Evolutionary conservation across 148 eudicot genomes (phyloP).

Genomic region (Polygonum aviculare): DNA sequence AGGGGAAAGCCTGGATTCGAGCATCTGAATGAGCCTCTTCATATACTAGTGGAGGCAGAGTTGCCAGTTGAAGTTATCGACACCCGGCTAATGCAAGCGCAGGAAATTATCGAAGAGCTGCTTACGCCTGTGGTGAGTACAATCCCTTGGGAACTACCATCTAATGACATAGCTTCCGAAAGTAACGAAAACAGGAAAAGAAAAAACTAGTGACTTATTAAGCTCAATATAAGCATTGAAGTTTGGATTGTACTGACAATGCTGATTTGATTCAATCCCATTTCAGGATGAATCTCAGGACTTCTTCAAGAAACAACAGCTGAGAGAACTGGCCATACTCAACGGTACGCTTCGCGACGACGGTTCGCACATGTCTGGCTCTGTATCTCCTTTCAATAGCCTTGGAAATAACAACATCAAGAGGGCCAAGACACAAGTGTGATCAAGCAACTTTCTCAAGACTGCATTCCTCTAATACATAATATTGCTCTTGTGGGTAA

Average conservation of each 20-base stretch:
- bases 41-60: constrained; percentile 91
- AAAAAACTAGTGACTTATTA: too few species aligned
- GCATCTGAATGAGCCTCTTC: constrained; percentile 97
- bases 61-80: constrained; percentile 87
- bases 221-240: background rate
- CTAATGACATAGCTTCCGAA: background rate
- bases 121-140: constrained; percentile 83
- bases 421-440: constrained; percentile 87
- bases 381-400: constrained; percentile 90
- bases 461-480: background rate
- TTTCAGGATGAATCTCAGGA: constrained; percentile 90
- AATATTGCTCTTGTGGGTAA: background rate
- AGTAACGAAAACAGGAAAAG: too few species aligned
- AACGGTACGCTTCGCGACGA: constrained; percentile 93
- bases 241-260: background rate
- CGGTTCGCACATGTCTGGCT: constrained; percentile 79
- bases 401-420: constrained; percentile 61
- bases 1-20: constrained; percentile 95
- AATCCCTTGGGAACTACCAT: background rate
- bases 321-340: constrained; percentile 81
- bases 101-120: constrained; percentile 92
- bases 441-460: background rate
- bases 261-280: constrained; percentile 5
- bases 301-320: constrained; percentile 89
- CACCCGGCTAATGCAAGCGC: constrained; percentile 86